These are phyloP conservation scores for Puccinia sorghi DNA, from an alignment of 1,284 basidiomycete species.

Conservation along the genomic window DNA sequence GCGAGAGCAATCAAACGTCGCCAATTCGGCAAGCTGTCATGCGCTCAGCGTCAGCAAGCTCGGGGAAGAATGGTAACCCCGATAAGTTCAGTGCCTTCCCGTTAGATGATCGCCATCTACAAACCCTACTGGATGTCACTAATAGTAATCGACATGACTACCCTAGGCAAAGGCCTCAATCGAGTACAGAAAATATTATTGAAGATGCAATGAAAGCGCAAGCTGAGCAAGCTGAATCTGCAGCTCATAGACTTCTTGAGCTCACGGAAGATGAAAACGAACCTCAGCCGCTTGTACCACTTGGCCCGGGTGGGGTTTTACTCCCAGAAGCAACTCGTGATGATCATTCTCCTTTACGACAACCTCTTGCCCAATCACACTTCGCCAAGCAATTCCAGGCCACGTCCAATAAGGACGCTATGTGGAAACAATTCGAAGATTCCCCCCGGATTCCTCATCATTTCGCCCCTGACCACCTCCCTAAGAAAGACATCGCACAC, in stretches of 20 bases:
- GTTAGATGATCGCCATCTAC: slow-evolving; percentile 61
- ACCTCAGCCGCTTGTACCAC: slow-evolving; percentile 26
- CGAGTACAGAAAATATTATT: slow-evolving; percentile 63
- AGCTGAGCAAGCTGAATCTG: slow-evolving; percentile 82
- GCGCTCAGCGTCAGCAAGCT: slow-evolving; percentile 7
- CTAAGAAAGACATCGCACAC: not conserved
- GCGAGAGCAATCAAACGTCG: slow-evolving; percentile 6
- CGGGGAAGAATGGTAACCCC: slow-evolving; percentile 50
- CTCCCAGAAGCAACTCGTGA: slow-evolving; percentile 9
- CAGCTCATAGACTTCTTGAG: slow-evolving; percentile 76
- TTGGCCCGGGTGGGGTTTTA: slow-evolving; percentile 49
- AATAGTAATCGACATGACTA: slow-evolving; percentile 29
- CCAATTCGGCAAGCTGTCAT: slow-evolving; percentile 4
- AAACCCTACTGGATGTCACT: slow-evolving; percentile 51
- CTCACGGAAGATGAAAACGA: slow-evolving; percentile 66
- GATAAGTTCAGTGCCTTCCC: slow-evolving; percentile 50
- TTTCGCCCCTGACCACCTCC: slow-evolving; percentile 5
- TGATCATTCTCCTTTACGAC: not conserved
- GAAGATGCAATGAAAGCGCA: slow-evolving; percentile 80
- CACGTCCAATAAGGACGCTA: slow-evolving; percentile 3
- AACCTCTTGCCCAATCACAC: slow-evolving; percentile 13
- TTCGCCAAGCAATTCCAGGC: not conserved
- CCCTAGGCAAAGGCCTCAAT: slow-evolving; percentile 7
- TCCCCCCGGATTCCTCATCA: slow-evolving; percentile 1
- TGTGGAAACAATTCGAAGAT: slow-evolving; percentile 37